Conservation (phyloP, 306 rosid genomes). For the Castanea crenata region DNA sequence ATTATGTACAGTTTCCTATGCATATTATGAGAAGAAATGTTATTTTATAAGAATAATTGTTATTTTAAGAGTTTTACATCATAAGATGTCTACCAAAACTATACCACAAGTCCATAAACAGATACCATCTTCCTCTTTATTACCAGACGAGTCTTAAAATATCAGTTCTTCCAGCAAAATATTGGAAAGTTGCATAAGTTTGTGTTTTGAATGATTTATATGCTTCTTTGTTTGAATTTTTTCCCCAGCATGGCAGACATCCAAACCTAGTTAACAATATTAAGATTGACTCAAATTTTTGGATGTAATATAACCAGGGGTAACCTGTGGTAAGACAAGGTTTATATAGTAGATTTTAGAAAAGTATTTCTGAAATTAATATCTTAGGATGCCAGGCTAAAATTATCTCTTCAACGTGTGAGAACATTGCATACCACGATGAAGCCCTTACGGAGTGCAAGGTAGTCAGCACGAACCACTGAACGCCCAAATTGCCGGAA, state of each 20-base stretch:
- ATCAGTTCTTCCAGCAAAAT: not conserved
- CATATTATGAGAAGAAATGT: not conserved
- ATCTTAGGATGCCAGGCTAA: not conserved
- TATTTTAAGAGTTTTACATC: not conserved
- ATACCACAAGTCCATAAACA: not conserved
- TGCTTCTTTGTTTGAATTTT: not conserved
- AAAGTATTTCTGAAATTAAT: constrained; percentile 1
- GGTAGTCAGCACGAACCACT: constrained; percentile 84
- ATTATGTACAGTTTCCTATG: not conserved
- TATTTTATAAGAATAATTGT: not conserved
- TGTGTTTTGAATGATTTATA: not conserved
- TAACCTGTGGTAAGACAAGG: not conserved
- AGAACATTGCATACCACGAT: constrained; percentile 54
- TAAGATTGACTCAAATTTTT: not conserved
- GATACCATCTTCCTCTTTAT: not conserved
- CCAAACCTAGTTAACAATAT: not conserved
- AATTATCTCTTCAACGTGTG: not conserved
- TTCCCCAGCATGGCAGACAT: not conserved
- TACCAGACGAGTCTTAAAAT: not conserved
- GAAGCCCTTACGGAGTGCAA: constrained; percentile 91
- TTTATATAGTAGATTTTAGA: not conserved
- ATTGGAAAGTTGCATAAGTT: not conserved
- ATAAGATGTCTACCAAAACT: not conserved
- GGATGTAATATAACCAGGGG: not conserved
- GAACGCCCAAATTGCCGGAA: constrained; percentile 92